These are phyloP conservation scores for Microbotryomycetes sp. DNA, from an alignment of 1,284 basidiomycete genomes.

Conservation along the genomic window DNA sequence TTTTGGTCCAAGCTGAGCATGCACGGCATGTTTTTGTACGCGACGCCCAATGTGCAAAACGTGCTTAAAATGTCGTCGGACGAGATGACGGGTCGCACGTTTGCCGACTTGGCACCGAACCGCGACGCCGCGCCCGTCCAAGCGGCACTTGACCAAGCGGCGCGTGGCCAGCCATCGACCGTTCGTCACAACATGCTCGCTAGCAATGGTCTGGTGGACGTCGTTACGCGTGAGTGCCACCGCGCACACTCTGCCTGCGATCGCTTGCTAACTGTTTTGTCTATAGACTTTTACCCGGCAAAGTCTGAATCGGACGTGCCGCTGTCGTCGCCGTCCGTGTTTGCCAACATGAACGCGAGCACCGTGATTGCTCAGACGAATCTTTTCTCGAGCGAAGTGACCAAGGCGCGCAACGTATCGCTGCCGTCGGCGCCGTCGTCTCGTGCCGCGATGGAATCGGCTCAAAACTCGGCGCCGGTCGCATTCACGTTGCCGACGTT, in stretches of 20 bases:
- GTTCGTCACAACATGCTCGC: conserved; percentile 7
- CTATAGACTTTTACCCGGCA: not conserved
- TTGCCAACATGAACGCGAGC: not conserved
- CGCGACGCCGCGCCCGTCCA: conserved; percentile 11
- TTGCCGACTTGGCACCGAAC: conserved; percentile 11
- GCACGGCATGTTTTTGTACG: conserved; percentile 34
- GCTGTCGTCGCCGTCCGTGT: not conserved
- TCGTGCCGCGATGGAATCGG: not conserved
- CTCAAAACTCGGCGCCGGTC: not conserved
- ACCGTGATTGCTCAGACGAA: conserved; percentile 19
- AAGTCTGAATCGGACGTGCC: not conserved
- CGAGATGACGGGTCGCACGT: conserved; percentile 10
- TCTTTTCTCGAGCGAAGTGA: conserved; percentile 10
- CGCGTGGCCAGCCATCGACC: not conserved
- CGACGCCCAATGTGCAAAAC: conserved; percentile 26
- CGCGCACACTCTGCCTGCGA: too few relatives aligned
- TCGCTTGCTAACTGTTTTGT: too few relatives aligned
- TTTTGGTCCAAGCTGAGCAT: conserved; percentile 34
- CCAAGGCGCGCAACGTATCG: not conserved
- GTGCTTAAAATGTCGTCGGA: conserved; percentile 27
- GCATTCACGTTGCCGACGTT: conserved; percentile 3
- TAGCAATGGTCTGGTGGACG: conserved; percentile 1
- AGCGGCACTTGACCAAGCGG: conserved; percentile 10
- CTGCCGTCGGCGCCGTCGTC: not conserved
- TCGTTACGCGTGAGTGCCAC: too few relatives aligned